Evolutionary conservation across 441 rosid genomes (phyloP), one percentile per base, ranked within the genome.

Genomic region (Flueggea neowawraea): DNA sequence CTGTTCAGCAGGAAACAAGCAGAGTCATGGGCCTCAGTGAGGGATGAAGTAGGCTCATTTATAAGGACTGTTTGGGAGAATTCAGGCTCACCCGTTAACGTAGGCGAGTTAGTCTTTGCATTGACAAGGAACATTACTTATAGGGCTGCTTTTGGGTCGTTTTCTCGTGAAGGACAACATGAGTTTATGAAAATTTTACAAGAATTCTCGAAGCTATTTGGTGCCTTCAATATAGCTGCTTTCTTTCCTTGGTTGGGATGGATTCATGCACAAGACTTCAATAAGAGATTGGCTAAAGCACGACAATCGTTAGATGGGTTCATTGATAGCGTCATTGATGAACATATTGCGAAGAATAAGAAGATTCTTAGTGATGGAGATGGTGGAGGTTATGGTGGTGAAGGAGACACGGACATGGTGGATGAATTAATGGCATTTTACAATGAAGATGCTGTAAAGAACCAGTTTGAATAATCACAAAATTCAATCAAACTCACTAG

Each of bases 131-230:
- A 95, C 65, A 80, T 91, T 17, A 95, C 69, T 4, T 88, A 86
- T 63, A 78, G 94, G 54, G 94, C 99, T 0, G 97, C 99, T 31
- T 89, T 94, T 45, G 99, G 99, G 33, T 65, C 80, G 95, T 43
- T 6, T 12, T 82, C 68, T 55, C 71, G 69, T 6, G 80, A 77
- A 6, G 92, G 95, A 3, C 91, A 83, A 62, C 94, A 84, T 6
- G 91, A 89, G 67, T 95, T 95, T 64, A 86, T 89, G 39, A 45
- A 73, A 56, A 91, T 95, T 28, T 54, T 95, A 39, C 99, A 95
- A 61, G 97, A 95, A 71, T 95, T 95, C 58, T 95, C 99, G 3
- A 87, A 86, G 84, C 87, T 95, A 0, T 95, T 95, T 57, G 99
- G 99, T 8, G 99, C 96, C 9, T 95, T 95, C 48, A 95, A 95